phyloP scores from a whole-genome alignment of 1,139 yeast genomes.

The Ashbya aceris region DNA sequence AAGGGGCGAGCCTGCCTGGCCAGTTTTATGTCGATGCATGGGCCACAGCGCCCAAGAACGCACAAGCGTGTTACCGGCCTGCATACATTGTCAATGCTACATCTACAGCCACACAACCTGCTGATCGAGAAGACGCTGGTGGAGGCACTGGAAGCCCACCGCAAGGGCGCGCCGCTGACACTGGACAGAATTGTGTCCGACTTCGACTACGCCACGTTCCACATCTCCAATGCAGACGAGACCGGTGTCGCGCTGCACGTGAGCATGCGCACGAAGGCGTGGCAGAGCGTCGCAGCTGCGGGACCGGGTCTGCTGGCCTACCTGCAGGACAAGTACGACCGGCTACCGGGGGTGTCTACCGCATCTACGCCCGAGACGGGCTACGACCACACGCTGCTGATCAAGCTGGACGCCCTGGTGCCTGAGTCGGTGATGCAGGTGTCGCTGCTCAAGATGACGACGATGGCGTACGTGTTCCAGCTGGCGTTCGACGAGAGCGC shows the following conservation, averaged over 20 bases:
- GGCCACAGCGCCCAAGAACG: too few relatives aligned
- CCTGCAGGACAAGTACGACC: constrained; percentile 17
- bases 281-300: constrained; percentile 22
- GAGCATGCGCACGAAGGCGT: constrained; percentile 42
- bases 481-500: constrained; percentile 75
- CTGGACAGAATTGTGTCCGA: constrained; percentile 88
- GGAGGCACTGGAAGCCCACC: constrained; percentile 32
- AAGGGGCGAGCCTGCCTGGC: too few relatives aligned
- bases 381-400: constrained; percentile 67
- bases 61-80: too few relatives aligned
- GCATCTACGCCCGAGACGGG: constrained; percentile 51
- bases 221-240: constrained; percentile 60
- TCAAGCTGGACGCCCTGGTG: constrained; percentile 48
- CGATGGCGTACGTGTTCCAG: constrained; percentile 90
- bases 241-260: constrained; percentile 18
- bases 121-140: constrained; percentile 38
- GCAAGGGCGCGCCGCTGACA: constrained; percentile 39
- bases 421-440: constrained; percentile 42
- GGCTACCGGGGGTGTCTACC: constrained; percentile 17
- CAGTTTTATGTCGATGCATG: too few relatives aligned
- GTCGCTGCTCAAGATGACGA: constrained; percentile 71
- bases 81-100: constrained; percentile 31
- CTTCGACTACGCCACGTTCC: constrained; percentile 92
- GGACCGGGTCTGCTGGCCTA: constrained; percentile 17
- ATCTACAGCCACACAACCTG: constrained; percentile 39